A percentile compares a stretch with the other conserved stretches of the same genome.
Conservation (phyloP, 108 stramenopile species). For the Conticribra guillardii region DNA sequence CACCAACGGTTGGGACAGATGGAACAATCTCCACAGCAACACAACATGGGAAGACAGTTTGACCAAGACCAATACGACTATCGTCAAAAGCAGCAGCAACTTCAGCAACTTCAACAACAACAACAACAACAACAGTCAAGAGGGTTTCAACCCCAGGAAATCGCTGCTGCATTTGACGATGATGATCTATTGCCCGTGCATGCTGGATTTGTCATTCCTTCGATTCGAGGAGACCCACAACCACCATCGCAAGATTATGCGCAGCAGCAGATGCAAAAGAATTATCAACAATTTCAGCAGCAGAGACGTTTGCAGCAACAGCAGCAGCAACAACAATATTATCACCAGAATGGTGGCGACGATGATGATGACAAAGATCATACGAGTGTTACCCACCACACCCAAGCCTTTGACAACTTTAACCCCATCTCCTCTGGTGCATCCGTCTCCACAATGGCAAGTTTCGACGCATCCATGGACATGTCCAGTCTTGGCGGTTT, state of each 20-base stretch:
- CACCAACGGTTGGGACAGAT: constrained; percentile 17
- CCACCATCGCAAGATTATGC: not conserved
- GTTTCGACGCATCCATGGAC: constrained; percentile 43
- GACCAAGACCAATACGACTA: constrained; percentile 13
- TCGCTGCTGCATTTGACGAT: constrained; percentile 16
- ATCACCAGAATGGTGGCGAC: constrained; percentile 1
- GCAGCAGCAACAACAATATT: not conserved
- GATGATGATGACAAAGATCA: constrained; percentile 15
- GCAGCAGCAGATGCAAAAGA: constrained; percentile 14
- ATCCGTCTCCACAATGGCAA: constrained; percentile 43
- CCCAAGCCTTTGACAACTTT: constrained; percentile 21
- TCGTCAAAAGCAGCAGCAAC: constrained; percentile 13
- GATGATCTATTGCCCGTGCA: constrained; percentile 33
- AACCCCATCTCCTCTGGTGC: constrained; percentile 31
- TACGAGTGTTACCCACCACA: not conserved
- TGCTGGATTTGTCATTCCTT: constrained; percentile 38
- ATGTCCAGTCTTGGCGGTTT: constrained; percentile 45
- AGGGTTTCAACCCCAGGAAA: constrained; percentile 12
- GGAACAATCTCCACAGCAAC: constrained; percentile 18
- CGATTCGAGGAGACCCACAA: constrained; percentile 6
- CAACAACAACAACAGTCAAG: constrained; percentile 19
- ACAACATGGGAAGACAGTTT: constrained; percentile 10
- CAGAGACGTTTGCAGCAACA: constrained; percentile 12
- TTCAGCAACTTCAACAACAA: constrained; percentile 14
- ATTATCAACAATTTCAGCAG: constrained; percentile 23